These are phyloP conservation scores for Phaseolus lunatus DNA, from an alignment of 306 rosid genomes.

Conservation along the genomic window DNA sequence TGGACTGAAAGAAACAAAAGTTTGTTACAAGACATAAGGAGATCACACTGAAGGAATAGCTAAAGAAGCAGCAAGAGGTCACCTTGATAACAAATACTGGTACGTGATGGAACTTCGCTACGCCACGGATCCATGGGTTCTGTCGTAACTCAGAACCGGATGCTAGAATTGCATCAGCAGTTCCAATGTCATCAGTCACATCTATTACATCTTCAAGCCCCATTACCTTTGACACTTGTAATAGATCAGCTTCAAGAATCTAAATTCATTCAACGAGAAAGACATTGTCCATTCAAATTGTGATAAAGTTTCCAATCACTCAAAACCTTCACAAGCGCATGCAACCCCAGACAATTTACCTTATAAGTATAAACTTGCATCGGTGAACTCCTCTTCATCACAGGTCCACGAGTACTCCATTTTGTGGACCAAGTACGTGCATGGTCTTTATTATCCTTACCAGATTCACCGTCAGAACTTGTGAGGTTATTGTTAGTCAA, in stretches of 20 bases:
- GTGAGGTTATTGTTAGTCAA: constrained; percentile 44
- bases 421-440: constrained; percentile 54
- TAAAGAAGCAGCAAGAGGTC: constrained; percentile 31
- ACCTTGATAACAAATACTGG: constrained; percentile 96
- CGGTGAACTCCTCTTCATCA: constrained; percentile 65
- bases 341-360: constrained; percentile 58
- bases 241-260: constrained; percentile 90
- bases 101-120: constrained; percentile 89
- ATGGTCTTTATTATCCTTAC: constrained; percentile 53
- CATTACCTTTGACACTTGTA: constrained; percentile 91
- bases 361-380: constrained; percentile 79
- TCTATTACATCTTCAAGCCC: constrained; percentile 86
- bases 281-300: constrained; percentile 12
- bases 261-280: constrained; percentile 48
- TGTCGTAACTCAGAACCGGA: constrained; percentile 80
- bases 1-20: constrained; percentile 67
- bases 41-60: constrained; percentile 23
- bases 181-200: constrained; percentile 80
- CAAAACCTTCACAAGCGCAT: constrained; percentile 11
- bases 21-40: constrained; percentile 34
- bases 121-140: constrained; percentile 86
- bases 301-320: constrained; percentile 23
- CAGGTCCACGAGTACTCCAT: constrained; percentile 53
- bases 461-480: constrained; percentile 58
- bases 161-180: constrained; percentile 87